Base-by-base conservation (phyloP, 2,329 filamentous ascomycete genomes). In the Acrocalymma vagum region DNA sequence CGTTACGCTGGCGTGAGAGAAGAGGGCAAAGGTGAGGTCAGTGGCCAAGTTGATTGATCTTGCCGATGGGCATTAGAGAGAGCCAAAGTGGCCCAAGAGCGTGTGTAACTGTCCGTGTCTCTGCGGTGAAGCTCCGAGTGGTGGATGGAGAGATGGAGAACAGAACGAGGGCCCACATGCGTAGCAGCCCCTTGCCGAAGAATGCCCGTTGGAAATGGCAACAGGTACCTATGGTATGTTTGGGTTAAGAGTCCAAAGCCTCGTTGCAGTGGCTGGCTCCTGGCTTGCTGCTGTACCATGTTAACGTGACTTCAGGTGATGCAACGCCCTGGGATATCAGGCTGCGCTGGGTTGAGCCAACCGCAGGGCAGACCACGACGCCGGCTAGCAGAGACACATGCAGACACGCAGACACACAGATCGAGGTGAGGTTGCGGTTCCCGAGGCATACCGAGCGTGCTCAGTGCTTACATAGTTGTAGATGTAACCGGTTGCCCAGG, bases 281-380 rank as follows among this genome's bases (percentile, higher is more conserved):
- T 46, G 41, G 39, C 36, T 48, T 42, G 39, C 41, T 46, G 46
- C 42, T 26, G 43, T 51, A 37, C 30, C 36, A 55, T 45, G 29
- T 40, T 27, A 51, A 59, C 42, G 45, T 50, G 51, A 51, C 49
- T 49, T 40, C 23, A 42, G 18, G 15, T n/a, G 38, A 38, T 44
- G 56, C 35, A 49, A 50, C 38, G 51, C 51, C 46, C 47, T 51
- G 44, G 29, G 38, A 48, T 38, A 33, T n/a, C n/a, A n/a, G n/a
- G n/a, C n/a, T n/a, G n/a, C n/a, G n/a, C 29, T 11, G n/a, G 17
- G 17, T 36, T 3, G 30, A 32, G 31, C 31, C 13, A 25, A 28
- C 38, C 44, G 41, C 41, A 44, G 36, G 26, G 23, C 24, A 21
- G 22, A 26, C 35, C 6, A 20, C 27, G 24, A 14, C n/a, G n/a